Conservation (phyloP, 495 filamentous ascomycete species). For the Acidiella bohemica region DNA sequence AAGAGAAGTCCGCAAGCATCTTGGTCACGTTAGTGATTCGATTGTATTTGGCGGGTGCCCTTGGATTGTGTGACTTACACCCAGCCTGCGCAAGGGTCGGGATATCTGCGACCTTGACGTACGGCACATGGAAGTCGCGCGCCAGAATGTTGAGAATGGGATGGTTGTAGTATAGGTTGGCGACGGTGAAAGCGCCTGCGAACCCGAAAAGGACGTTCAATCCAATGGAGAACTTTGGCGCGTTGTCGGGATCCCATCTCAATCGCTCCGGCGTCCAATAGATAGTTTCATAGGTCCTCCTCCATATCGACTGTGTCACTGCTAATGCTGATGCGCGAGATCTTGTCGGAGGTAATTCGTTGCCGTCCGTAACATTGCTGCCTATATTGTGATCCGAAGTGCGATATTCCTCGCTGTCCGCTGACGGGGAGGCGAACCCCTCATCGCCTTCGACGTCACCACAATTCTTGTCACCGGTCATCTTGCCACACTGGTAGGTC, state of each 20-base stretch:
- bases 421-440: neutral
- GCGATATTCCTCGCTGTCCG: neutral
- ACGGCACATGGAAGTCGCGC: slow-evolving; percentile 43
- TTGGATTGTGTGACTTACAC: too few species aligned
- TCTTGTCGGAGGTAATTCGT: neutral
- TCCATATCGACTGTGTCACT: slow-evolving; percentile 20
- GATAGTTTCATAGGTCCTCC: slow-evolving; percentile 26
- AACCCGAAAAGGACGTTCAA: slow-evolving; percentile 49
- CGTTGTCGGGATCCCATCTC: slow-evolving; percentile 42
- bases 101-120: slow-evolving; percentile 36
- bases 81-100: slow-evolving; percentile 72
- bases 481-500: too few species aligned
- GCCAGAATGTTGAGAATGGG: slow-evolving; percentile 54
- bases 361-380: slow-evolving; percentile 3
- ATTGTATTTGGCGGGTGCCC: too few species aligned
- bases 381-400: neutral
- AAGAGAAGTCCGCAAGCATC: slow-evolving; percentile 61
- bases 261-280: slow-evolving; percentile 42
- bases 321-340: too few species aligned
- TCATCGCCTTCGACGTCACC: neutral
- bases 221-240: slow-evolving; percentile 43
- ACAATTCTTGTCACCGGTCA: too few species aligned
- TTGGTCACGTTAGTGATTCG: too few species aligned
- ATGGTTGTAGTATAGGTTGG: slow-evolving; percentile 62
- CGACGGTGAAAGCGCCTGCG: slow-evolving; percentile 43